Conservation (phyloP, 495 filamentous ascomycete species). For the Neurospora sp. region DNA sequence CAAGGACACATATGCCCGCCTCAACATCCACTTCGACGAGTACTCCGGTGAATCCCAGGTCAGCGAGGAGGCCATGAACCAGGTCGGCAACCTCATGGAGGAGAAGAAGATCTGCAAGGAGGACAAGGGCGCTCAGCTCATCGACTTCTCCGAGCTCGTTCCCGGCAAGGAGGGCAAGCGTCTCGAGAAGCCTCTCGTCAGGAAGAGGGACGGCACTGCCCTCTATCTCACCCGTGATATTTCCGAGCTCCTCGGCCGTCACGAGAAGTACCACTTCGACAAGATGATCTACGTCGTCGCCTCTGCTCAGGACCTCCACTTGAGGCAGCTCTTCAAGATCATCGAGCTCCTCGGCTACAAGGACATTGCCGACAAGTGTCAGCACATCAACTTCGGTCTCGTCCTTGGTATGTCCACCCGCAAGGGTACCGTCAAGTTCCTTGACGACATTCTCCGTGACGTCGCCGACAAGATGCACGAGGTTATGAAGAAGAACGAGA, state of each 20-base stretch:
- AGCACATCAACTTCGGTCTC: slow-evolving; percentile 56
- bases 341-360: slow-evolving; percentile 48
- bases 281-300: slow-evolving; percentile 63
- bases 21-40: slow-evolving; percentile 85
- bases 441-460: slow-evolving; percentile 53
- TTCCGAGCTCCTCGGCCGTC: slow-evolving; percentile 47
- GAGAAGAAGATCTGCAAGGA: slow-evolving; percentile 66
- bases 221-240: slow-evolving; percentile 60
- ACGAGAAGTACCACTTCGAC: slow-evolving; percentile 56
- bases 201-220: slow-evolving; percentile 53
- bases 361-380: slow-evolving; percentile 45
- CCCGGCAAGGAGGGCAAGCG: slow-evolving; percentile 48
- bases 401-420: slow-evolving; percentile 56
- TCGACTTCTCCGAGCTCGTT: slow-evolving; percentile 74
- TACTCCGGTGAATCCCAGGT: slow-evolving; percentile 96
- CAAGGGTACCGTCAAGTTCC: slow-evolving; percentile 43
- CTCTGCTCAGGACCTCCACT: slow-evolving; percentile 49
- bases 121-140: slow-evolving; percentile 79
- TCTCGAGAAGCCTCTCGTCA: slow-evolving; percentile 45
- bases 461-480: slow-evolving; percentile 57
- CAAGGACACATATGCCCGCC: slow-evolving; percentile 39
- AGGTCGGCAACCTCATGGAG: slow-evolving; percentile 52
- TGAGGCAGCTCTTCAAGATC: slow-evolving; percentile 57
- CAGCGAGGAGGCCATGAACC: slow-evolving; percentile 68
- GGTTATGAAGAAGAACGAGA: slow-evolving; percentile 51